Conservation (phyloP, 768 basidiomycete genomes). For the Lyophyllum decastes region DNA sequence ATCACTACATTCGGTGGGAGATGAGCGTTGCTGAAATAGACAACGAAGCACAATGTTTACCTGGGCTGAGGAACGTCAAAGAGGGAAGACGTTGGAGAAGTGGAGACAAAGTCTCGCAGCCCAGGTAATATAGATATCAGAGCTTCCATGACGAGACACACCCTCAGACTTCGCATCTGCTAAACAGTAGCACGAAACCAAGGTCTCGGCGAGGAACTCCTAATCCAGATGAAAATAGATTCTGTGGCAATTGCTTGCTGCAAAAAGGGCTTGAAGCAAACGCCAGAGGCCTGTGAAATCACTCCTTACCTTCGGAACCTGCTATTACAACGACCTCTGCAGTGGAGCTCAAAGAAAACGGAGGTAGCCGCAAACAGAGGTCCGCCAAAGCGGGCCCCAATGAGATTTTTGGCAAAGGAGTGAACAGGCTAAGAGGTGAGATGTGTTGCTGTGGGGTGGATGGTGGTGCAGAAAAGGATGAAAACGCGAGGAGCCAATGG, state of each 20-base stretch:
- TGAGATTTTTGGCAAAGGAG: not conserved
- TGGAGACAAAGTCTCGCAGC: not conserved
- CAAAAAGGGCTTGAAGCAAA: no score
- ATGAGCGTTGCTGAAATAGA: no score
- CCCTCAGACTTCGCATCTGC: not conserved
- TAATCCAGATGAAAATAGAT: not conserved
- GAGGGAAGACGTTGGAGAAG: not conserved
- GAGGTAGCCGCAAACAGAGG: not conserved
- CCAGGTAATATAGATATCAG: not conserved
- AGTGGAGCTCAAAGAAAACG: not conserved
- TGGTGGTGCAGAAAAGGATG: not conserved
- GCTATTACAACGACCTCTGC: not conserved
- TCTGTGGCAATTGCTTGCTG: no score
- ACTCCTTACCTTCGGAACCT: conserved; percentile 17
- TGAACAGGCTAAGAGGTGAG: not conserved
- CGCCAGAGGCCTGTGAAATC: conserved; percentile 12
- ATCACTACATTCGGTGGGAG: no score
- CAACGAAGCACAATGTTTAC: not conserved
- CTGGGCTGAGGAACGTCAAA: not conserved
- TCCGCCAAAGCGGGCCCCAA: not conserved
- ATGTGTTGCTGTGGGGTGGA: not conserved
- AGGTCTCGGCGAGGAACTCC: not conserved
- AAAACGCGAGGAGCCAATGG: not conserved
- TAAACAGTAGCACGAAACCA: not conserved
- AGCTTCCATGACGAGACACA: not conserved